Evolutionary conservation across 2,329 filamentous ascomycete genomes (phyloP).

Genomic region (Tolypocladium inflatum): DNA sequence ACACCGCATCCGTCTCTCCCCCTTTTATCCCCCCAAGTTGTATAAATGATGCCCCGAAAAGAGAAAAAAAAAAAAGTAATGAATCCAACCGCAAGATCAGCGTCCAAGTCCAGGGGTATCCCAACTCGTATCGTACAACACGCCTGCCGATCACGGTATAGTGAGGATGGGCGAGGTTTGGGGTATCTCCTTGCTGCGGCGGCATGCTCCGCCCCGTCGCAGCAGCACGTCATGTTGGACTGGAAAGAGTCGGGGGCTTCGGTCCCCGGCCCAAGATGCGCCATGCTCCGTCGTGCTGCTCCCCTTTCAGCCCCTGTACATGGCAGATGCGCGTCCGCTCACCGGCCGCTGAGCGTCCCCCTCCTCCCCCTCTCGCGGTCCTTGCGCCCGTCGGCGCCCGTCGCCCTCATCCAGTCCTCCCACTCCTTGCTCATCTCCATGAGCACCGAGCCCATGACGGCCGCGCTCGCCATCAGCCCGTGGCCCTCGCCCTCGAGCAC

Average conservation of each 20-base stretch:
- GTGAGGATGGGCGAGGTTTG: not conserved
- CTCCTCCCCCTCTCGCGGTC: constrained; percentile 22
- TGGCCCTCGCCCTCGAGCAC: constrained; percentile 89
- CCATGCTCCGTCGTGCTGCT: not conserved
- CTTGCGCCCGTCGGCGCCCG: constrained; percentile 28
- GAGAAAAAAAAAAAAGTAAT: not conserved
- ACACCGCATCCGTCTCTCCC: not conserved
- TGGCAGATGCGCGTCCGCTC: not conserved
- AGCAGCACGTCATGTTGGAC: no score
- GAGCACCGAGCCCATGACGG: constrained; percentile 87
- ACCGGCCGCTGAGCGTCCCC: constrained; percentile 12
- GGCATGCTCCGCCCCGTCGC: no score
- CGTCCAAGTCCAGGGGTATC: not conserved
- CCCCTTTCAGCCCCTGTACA: not conserved
- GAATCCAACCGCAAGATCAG: not conserved
- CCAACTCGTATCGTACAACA: not conserved
- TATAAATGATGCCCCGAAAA: not conserved
- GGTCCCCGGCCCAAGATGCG: no score
- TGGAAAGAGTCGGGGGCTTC: no score
- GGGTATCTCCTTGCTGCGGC: not conserved
- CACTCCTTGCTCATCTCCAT: constrained; percentile 92
- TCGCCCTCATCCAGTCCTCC: constrained; percentile 72
- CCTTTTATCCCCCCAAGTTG: not conserved
- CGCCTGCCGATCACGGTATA: not conserved
- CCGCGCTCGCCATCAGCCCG: constrained; percentile 88